These are phyloP conservation scores for Oligophagozyma castellii DNA, from an alignment of 1,139 yeast species.

Conservation along the genomic window DNA sequence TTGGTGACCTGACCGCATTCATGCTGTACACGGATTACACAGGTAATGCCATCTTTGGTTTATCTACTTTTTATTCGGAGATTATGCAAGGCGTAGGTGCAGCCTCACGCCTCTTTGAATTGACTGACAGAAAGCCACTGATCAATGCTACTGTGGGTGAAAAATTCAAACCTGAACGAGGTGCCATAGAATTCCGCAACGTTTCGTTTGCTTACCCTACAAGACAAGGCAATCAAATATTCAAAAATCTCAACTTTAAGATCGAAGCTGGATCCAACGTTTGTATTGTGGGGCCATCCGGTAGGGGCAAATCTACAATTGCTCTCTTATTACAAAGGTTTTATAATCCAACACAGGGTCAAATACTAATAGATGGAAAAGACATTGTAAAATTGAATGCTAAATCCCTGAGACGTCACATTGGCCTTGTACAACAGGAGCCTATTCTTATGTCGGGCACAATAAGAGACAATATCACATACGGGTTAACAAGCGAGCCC, in stretches of 20 bases:
- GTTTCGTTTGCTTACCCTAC: slow-evolving; percentile 78
- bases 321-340: slow-evolving; percentile 67
- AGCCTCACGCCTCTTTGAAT: slow-evolving; percentile 80
- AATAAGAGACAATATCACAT: slow-evolving; percentile 70
- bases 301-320: slow-evolving; percentile 88
- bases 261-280: slow-evolving; percentile 78
- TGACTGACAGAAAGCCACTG: slow-evolving; percentile 60
- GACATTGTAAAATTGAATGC: slow-evolving; percentile 56
- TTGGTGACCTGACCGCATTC: slow-evolving; percentile 86
- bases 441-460: slow-evolving; percentile 89
- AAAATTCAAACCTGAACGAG: slow-evolving; percentile 22
- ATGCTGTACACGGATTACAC: slow-evolving; percentile 91
- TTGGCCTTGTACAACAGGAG: slow-evolving; percentile 90
- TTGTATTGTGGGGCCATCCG: slow-evolving; percentile 93
- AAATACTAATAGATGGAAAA: slow-evolving; percentile 53
- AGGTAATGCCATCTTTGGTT: slow-evolving; percentile 78
- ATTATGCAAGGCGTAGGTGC: slow-evolving; percentile 97
- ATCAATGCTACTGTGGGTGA: slow-evolving; percentile 54
- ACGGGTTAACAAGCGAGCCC: slow-evolving; percentile 39
- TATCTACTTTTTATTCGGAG: slow-evolving; percentile 84
- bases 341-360: slow-evolving; percentile 64
- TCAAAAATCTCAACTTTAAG: slow-evolving; percentile 47
- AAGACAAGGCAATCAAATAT: slow-evolving; percentile 59
- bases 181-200: slow-evolving; percentile 44
- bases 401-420: slow-evolving; percentile 54